Conservation (phyloP, 306 rosid genomes). For the Vigna nakashimae region DNA sequence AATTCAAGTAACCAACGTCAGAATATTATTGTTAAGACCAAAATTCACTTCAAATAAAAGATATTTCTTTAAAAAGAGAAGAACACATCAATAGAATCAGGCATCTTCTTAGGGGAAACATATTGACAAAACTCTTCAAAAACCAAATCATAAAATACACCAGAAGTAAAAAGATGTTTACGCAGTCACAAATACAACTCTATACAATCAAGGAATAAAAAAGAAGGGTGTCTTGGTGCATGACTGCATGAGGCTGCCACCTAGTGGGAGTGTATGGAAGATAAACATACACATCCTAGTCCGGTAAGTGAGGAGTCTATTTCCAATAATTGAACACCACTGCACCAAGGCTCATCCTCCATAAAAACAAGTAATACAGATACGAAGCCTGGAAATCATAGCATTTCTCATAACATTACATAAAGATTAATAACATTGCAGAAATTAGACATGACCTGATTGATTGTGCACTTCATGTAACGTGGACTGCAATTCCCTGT, state of each 20-base stretch:
- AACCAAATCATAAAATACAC: conserved; percentile 35
- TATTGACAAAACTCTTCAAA: conserved; percentile 2
- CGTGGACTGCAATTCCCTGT: conserved; percentile 99
- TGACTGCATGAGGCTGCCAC: conserved; percentile 15
- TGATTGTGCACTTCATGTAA: conserved; percentile 95
- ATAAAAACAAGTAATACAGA: conserved; percentile 36
- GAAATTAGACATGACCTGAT: conserved; percentile 71
- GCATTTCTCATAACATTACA: conserved; percentile 27
- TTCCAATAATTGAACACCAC: background rate
- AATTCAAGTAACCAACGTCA: conserved; percentile 29
- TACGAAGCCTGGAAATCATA: conserved; percentile 6
- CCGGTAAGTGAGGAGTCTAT: background rate
- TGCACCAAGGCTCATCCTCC: conserved; percentile 7
- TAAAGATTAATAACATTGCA: conserved; percentile 36
- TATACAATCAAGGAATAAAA: conserved; percentile 32
- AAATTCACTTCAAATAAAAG: conserved; percentile 34
- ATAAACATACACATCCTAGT: background rate
- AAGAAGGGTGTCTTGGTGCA: background rate
- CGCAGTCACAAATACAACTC: conserved; percentile 33
- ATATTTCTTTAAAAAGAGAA: conserved; percentile 23
- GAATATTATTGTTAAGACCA: conserved; percentile 26
- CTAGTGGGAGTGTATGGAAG: background rate
- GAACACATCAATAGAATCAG: conserved; percentile 6
- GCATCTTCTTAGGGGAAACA: background rate
- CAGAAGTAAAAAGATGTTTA: conserved; percentile 17